Percentiles rank a stretch among this genome's conserved stretches.
These are phyloP conservation scores for Ogataea ramenticola DNA, from an alignment of 805 yeast genomes.

Conservation along the genomic window DNA sequence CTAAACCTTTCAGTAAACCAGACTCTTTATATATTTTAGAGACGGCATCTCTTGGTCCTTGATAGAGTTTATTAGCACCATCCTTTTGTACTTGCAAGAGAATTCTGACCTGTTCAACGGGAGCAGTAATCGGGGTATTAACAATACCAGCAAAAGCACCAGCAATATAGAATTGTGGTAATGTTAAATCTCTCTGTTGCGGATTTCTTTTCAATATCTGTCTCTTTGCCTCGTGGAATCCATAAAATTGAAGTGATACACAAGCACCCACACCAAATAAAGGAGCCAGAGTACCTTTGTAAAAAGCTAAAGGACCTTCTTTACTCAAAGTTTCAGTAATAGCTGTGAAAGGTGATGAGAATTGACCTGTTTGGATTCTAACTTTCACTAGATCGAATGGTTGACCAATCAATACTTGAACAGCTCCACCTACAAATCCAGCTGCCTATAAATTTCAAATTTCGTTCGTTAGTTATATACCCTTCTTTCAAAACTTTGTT, in stretches of 20 bases:
- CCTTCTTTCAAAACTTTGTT: no score
- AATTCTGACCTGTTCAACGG: conserved; percentile 62
- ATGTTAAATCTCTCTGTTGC: conserved; percentile 28
- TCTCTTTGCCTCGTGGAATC: conserved; percentile 63
- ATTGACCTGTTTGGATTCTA: conserved; percentile 64
- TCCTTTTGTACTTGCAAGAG: conserved; percentile 45
- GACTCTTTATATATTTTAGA: conserved; percentile 30
- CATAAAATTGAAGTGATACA: conserved; percentile 63
- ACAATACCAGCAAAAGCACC: conserved; percentile 64
- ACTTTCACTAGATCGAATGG: conserved; percentile 70
- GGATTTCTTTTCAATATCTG: conserved; percentile 33
- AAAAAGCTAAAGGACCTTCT: conserved; percentile 58
- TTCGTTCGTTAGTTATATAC: no score
- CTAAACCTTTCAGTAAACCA: conserved; percentile 41
- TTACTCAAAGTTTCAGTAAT: conserved; percentile 45
- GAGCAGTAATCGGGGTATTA: conserved; percentile 56
- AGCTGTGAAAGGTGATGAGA: conserved; percentile 41
- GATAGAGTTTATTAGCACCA: conserved; percentile 17
- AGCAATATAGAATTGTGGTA: conserved; percentile 50
- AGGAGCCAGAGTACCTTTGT: conserved; percentile 66
- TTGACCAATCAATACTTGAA: conserved; percentile 51
- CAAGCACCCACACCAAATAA: conserved; percentile 62
- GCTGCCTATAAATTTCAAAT: conserved; percentile 29
- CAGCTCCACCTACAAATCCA: conserved; percentile 49
- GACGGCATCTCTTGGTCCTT: conserved; percentile 38